Base-by-base conservation (phyloP, 163 green algal genomes). In the Scenedesmus sp. region DNA sequence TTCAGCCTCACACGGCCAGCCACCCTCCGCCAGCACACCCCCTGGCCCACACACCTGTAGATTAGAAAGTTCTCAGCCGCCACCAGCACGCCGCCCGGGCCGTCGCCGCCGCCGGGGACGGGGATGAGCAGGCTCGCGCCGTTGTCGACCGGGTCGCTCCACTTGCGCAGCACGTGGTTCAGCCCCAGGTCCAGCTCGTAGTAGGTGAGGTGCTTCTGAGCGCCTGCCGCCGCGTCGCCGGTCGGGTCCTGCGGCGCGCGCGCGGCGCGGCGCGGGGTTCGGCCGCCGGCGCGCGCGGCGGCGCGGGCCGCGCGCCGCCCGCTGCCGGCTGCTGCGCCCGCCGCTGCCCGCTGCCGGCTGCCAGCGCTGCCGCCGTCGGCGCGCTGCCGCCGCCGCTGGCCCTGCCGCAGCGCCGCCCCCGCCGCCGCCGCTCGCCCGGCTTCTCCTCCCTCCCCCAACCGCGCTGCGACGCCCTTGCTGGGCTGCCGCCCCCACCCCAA, bases 101-200 rank as follows among this genome's bases (percentile, higher is more conserved):
- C 96, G 72, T 99, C 96, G n/a, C 84, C 93, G 1, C 90, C 92
- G 9, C 96, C 96, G 1, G 96, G 96, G 75, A 99, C 96, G 5
- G 95, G 82, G 4, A 99, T 87, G 31, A 99, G 92, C 81, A 98
- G 71, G 89, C 98, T 98, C 42, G 96, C 95, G 14, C 95, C 95
- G 77, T 98, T 97, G 86, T 99, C 96, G 34, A 98, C 87, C 2
- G 95, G 87, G 82, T 98, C 94, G 60, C 79, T 89, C 83, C 88
- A 95, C 88, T 95, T 95, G 71, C 93, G 87, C 45, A 91, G 83
- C 62, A 99, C 96, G 82, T 98, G 93, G 90, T 99, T 99, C 13
- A 99, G 86, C 0, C 96, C 96, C 82, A 99, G 86, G 85, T 99
- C 96, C 53, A 99, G 92, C 87, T 99, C 96, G 78, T 99, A 99